Evolutionary conservation across 441 rosid genomes (phyloP), one percentile per base, ranked within the genome.

Genomic region (Raphanus hybrid): DNA sequence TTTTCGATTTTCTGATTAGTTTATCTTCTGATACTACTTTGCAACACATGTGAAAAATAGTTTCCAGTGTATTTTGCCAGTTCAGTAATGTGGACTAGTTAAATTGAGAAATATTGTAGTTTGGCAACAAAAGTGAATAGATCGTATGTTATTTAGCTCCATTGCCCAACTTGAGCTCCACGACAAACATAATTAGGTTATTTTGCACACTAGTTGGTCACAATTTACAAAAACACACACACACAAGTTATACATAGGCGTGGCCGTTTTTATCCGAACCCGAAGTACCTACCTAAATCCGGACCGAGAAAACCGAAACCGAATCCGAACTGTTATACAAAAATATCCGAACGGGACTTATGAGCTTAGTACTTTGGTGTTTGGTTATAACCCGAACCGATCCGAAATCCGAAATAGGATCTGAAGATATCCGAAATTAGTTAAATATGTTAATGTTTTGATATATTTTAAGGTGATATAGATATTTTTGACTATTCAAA

Each of bases 21-120:
- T 39, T 8, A 37, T 54, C 70, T 15, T 54, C 58, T 64, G 66
- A 16, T 8, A 29, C 75, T 32, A 23, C 15, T 69, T 50, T 26
- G 64, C 45, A 76, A 76, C 79, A 62, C 75, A 69, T 76, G 79
- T 69, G 65, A 52, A 15, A 15, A 2, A 69, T 37, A 12, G 16
- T 26, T 35, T 69, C 64, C 79, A 23, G 37, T 61, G 10, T 75
- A 69, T 69, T 23, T 23, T 61, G 69, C 64, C 45, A 62, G 64
- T 50, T 69, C n/a, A 8, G 41, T 26, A 61, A 34, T 14, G 74
- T 1, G 20, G 55, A 50, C 55, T 34, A 3, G 50, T 60, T 7
- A 10, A 41, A 41, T 41, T 41, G 14, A 43, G 12, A 26, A 50
- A 34, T 61, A 62, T 69, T 52, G 11, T 20, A 69, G 69, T 69